Evolutionary conservation across 139 green algal species (phyloP).

Genomic region (Mesostigma viride): DNA sequence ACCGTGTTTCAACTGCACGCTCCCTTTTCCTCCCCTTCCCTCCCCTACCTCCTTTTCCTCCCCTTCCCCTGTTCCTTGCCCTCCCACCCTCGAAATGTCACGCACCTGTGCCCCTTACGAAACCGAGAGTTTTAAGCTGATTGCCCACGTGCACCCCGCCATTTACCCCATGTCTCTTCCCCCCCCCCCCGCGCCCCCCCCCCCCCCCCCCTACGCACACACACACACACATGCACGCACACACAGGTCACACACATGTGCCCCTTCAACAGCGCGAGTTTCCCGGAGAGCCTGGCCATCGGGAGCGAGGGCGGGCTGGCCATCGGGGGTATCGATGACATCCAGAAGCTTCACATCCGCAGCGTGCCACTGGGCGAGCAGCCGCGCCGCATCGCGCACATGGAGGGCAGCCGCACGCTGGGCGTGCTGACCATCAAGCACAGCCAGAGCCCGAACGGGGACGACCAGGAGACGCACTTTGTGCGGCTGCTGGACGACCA

Average conservation of each 20-base stretch:
- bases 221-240: not conserved
- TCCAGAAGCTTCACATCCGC: conserved; percentile 93
- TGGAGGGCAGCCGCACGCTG: conserved; percentile 38
- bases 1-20: too few relatives aligned
- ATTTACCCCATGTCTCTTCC: too few relatives aligned
- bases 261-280: conserved; percentile 38
- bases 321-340: conserved; percentile 80
- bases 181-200: too few relatives aligned
- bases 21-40: too few relatives aligned
- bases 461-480: conserved; percentile 25
- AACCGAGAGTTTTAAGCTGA: too few relatives aligned
- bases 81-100: too few relatives aligned
- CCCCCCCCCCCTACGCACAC: too few relatives aligned
- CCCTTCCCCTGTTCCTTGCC: too few relatives aligned
- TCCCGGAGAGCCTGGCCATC: conserved; percentile 44
- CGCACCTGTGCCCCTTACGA: too few relatives aligned
- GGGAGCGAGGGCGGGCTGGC: conserved; percentile 57
- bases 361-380: conserved; percentile 79
- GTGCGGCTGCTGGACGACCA: conserved; percentile 44
- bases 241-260: conserved; percentile 34
- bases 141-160: too few relatives aligned
- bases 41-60: too few relatives aligned
- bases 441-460: not conserved
- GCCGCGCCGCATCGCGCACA: conserved; percentile 73
- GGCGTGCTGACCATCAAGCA: conserved; percentile 38